Base-by-base conservation (phyloP, 2,329 filamentous ascomycete genomes). In the Colletotrichum karsti region DNA sequence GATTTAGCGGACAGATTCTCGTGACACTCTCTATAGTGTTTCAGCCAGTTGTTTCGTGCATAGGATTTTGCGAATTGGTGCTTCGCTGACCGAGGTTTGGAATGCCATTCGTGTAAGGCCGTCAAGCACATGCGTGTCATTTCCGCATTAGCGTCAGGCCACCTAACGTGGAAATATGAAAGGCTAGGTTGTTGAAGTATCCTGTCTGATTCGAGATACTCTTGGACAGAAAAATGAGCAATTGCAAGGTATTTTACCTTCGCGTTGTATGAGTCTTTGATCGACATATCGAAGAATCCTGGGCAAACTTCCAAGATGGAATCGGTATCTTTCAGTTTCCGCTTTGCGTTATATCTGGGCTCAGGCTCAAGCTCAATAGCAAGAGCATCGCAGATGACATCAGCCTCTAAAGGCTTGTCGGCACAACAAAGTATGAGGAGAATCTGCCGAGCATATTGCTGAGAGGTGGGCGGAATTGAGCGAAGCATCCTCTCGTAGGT, bases 401-500 rank as follows among this genome's bases (percentile, higher is more conserved):
- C n/a, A n/a, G n/a, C n/a, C n/a, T n/a, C n/a, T n/a, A n/a, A n/a
- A n/a, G n/a, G n/a, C n/a, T n/a, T n/a, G n/a, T n/a, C n/a, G n/a
- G n/a, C n/a, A n/a, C n/a, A n/a, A n/a, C n/a, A n/a, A n/a, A n/a
- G n/a, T n/a, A n/a, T n/a, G n/a, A n/a, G n/a, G 22, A 60, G 1
- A 28, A 60, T 60, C 12, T 64, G 62, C 10, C n/a, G 12, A 0
- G 55, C 55, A 2, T 44, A 44, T 2, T 60, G 10, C 6, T 18
- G 7, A 0, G 5, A 44, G 0, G 12, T 8, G 0, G 1, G 4
- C 0, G 53, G 28, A 4, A 60, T 59, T 4, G 22, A 20, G 0
- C 7, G 35, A 4, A 64, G 24, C 55, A 64, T 63, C 9, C 72
- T 67, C 3, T 70, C 68, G 42, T 78, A 77, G 7, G 74, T 76